These are phyloP conservation scores for Cytauxzoon felis DNA, from an alignment of 169 alveolate genomes.

Conservation along the genomic window DNA sequence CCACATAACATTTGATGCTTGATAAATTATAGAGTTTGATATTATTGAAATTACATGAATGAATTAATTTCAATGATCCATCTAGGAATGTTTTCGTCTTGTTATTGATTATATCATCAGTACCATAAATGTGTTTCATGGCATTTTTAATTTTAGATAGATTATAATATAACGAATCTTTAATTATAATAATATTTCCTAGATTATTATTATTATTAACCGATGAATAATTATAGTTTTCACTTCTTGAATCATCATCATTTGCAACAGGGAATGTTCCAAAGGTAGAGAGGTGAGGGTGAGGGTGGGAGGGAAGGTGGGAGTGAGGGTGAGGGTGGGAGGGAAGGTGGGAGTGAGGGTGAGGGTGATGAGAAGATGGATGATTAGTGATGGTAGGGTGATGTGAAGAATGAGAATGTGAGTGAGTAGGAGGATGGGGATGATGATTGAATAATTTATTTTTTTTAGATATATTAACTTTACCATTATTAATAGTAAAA, in stretches of 20 bases:
- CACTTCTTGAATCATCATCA: neutral
- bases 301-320: too few relatives aligned
- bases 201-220: neutral
- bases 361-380: too few relatives aligned
- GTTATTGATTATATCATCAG: neutral
- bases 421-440: too few relatives aligned
- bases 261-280: too few relatives aligned
- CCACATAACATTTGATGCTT: constrained; percentile 21
- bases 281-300: too few relatives aligned
- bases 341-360: too few relatives aligned
- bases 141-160: constrained; percentile 15
- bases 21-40: neutral
- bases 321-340: too few relatives aligned
- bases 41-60: neutral
- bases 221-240: neutral
- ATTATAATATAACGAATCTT: constrained; percentile 35
- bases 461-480: constrained; percentile 13
- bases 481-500: constrained; percentile 28
- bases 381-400: neutral
- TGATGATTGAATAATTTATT: too few relatives aligned
- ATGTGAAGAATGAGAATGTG: neutral
- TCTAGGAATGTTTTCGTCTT: constrained; percentile 42
- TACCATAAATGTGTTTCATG: constrained; percentile 13
- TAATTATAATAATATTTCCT: constrained; percentile 16
- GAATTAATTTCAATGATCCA: constrained; percentile 13